Evolutionary conservation across 2,329 filamentous ascomycete genomes (phyloP), one percentile per base, ranked within the genome.

Genomic region (Gyromitra esculenta): DNA sequence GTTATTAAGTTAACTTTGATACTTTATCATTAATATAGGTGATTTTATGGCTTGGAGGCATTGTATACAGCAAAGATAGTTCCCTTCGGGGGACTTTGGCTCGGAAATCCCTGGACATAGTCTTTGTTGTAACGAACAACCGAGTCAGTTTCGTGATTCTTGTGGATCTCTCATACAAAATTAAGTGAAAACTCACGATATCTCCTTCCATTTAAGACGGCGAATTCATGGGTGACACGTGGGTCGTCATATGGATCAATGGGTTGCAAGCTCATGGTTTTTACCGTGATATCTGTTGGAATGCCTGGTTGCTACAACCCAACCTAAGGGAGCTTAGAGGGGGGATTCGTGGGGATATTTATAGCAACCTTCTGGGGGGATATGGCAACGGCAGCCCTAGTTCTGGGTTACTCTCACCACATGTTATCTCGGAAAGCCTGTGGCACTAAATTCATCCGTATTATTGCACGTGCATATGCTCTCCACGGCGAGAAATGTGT

Each of bases 181-280:
- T 15, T 41, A 56, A 37, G 54, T 56, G 65, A 62, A 56, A 43
- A 45, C 80, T 68, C 73, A 82, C 81, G 81, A 43, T 82, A 80
- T n/a, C 76, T 79, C 56, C 78, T 79, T 48, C 81, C 81, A 68
- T 82, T 82, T 1, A 82, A 70, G 13, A 77, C 69, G n/a, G 79
- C 78, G 43, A 78, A 79, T 54, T 79, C 79, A 77, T 82, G 80
- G 48, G 77, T 81, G 35, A 82, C 76, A 56, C 82, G 76, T 9
- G 72, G 67, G 63, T 82, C 82, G 18, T 77, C 56, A 31, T 79
- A 72, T 9, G 80, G 81, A 63, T 80, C 77, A 25, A 82, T 81
- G 62, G 77, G 70, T 57, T 77, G 37, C 48, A 78, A 56, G 56
- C 59, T 31, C 66, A 75, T 70, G 25, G 6, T 45, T 43, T 48